Base-by-base conservation (phyloP, 2,329 filamentous ascomycete species). In the Colletotrichum australisinense region DNA sequence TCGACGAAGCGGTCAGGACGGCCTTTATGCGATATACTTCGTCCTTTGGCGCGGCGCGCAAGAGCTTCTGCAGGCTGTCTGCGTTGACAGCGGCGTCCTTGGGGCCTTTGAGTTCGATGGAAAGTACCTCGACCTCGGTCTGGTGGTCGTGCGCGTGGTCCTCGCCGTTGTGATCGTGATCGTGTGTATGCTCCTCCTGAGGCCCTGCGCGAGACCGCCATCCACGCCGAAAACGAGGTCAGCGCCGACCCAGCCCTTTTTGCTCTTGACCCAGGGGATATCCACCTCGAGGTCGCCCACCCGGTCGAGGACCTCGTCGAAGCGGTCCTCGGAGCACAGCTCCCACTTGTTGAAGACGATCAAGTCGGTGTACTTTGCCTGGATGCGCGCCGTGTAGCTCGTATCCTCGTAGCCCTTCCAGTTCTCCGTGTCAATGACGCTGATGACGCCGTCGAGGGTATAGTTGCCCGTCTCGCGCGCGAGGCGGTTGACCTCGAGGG, bases 271-370 rank as follows among this genome's bases (percentile, higher is more conserved):
- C 86, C 93, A 94, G 12, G 95, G 93, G 30, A 92, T 88, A 53
- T 97, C 92, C 4, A 97, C 88, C 77, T 97, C 94, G 75, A 97
- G 83, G 79, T 96, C 95, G 1, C 94, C 93, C 7, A 97, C 87
- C 14, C 93, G 87, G 80, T 98, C 95, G 63, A 96, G 83, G 73
- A 93, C 94, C 55, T 93, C 87, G 78, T 97, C 95, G 72, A 96
- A 92, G 63, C 91, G 87, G 73, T 92, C 85, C 85, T 97, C 95
- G 64, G 89, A 88, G 11, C 93, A 93, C 6, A 82, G 79, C 84
- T 98, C 95, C 94, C 95, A 97, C 85, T 98, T 98, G 82, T 98
- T 98, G 78, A 97, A 93, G 19, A 98, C 91, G 74, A 98, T 93
- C 74, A 98, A 81, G 83, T 98, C 95, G 12, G 95, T 98, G 81